A percentile compares a stretch with the other conserved stretches of the same genome.
These are phyloP conservation scores for Pseudocercospora cruenta DNA, from an alignment of 2,329 filamentous ascomycete genomes.

Conservation along the genomic window DNA sequence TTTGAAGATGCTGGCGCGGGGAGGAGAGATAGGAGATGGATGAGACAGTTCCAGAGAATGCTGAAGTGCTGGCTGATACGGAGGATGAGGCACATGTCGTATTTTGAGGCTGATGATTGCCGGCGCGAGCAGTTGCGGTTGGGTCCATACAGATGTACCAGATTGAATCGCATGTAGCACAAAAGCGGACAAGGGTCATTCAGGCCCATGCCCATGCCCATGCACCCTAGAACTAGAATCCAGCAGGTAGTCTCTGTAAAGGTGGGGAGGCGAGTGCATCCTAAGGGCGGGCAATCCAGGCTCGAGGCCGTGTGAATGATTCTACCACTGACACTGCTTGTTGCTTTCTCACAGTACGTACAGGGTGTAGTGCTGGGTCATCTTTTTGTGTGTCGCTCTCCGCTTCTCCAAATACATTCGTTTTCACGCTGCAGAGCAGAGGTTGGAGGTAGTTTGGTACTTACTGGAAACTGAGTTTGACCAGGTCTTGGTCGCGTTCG, in stretches of 20 bases:
- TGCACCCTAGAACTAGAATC: neutral
- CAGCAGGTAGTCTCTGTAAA: neutral
- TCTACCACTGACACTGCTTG: neutral
- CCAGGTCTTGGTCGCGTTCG: neutral
- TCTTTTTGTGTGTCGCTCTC: neutral
- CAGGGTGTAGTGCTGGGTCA: neutral
- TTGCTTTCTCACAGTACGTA: neutral
- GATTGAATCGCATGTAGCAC: neutral
- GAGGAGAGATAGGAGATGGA: neutral
- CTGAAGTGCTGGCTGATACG: neutral
- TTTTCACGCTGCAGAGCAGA: neutral
- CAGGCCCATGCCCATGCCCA: neutral
- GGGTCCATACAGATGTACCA: neutral
- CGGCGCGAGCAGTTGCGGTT: neutral
- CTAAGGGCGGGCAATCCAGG: neutral
- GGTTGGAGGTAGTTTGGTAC: neutral
- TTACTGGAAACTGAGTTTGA: conserved; percentile 2
- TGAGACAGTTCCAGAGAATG: neutral
- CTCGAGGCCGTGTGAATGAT: neutral
- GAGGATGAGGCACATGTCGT: neutral
- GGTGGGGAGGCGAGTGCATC: neutral
- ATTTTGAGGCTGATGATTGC: neutral
- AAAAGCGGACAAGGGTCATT: neutral
- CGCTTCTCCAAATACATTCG: neutral
- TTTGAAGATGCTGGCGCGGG: neutral